phyloP scores from a whole-genome alignment of 1,139 yeast species.

The Hyphopichia burtonii region DNA sequence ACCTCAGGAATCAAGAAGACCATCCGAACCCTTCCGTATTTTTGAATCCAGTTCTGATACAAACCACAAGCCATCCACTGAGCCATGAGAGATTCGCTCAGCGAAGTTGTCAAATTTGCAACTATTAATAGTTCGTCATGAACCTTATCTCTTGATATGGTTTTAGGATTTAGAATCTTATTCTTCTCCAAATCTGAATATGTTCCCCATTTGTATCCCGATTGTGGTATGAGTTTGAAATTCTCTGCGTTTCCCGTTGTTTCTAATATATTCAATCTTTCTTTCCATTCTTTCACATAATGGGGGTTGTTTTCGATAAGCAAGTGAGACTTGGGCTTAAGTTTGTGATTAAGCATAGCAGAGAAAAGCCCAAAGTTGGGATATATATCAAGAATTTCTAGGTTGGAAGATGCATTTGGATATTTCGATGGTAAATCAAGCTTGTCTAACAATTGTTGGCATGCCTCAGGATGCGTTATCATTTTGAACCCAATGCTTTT shows the following conservation, averaged over 20 bases:
- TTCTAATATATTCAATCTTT: slow-evolving; percentile 20
- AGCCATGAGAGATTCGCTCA: slow-evolving; percentile 68
- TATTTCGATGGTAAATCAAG: slow-evolving; percentile 42
- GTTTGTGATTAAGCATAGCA: slow-evolving; percentile 51
- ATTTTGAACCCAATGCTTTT: slow-evolving; percentile 23
- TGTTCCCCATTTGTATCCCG: slow-evolving; percentile 69
- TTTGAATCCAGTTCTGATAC: slow-evolving; percentile 72
- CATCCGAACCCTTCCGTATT: slow-evolving; percentile 73
- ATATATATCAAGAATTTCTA: slow-evolving; percentile 67
- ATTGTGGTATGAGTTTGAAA: slow-evolving; percentile 30
- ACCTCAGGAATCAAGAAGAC: slow-evolving; percentile 58
- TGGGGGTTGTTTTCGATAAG: slow-evolving; percentile 53
- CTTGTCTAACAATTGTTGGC: slow-evolving; percentile 43
- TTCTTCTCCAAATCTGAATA: slow-evolving; percentile 44
- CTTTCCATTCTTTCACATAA: slow-evolving; percentile 30
- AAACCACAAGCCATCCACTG: slow-evolving; percentile 76
- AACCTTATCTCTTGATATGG: slow-evolving; percentile 42
- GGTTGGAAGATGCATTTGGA: slow-evolving; percentile 32
- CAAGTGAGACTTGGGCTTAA: slow-evolving; percentile 61
- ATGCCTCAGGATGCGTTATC: slow-evolving; percentile 21
- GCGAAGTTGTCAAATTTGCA: slow-evolving; percentile 57
- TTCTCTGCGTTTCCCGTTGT: slow-evolving; percentile 26
- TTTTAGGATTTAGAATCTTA: slow-evolving; percentile 39
- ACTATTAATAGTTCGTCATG: slow-evolving; percentile 63
- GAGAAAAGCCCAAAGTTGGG: slow-evolving; percentile 57